These are phyloP conservation scores for Pugionium dolabratum DNA, from an alignment of 345 rosid genomes.

Conservation along the genomic window DNA sequence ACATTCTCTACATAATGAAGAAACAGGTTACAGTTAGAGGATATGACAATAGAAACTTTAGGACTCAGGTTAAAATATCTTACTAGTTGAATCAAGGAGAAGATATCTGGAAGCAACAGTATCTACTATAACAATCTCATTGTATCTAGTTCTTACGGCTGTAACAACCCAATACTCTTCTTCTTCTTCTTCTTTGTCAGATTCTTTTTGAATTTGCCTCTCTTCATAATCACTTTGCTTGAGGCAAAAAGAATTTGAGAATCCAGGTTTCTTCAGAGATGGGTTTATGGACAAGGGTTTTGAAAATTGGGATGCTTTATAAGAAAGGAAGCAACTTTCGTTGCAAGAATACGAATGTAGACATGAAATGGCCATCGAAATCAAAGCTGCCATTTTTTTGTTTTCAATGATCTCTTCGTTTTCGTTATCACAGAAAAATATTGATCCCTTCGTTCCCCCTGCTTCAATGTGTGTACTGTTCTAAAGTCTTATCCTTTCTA, in stretches of 20 bases:
- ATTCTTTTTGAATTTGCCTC: slow-evolving; percentile 12
- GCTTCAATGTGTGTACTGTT: no score
- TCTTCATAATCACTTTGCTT: slow-evolving; percentile 18
- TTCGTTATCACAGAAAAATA: no score
- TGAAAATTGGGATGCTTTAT: slow-evolving; percentile 15
- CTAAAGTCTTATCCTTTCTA: no score
- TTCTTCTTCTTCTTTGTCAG: slow-evolving; percentile 32
- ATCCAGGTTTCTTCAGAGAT: slow-evolving; percentile 30
- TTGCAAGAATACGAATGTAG: slow-evolving; percentile 14
- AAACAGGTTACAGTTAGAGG: slow-evolving; percentile 12
- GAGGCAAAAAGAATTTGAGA: slow-evolving; percentile 34
- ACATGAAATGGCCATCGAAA: slow-evolving; percentile 26
- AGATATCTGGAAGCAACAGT: slow-evolving; percentile 61
- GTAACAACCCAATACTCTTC: slow-evolving; percentile 57
- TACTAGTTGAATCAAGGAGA: slow-evolving; percentile 80
- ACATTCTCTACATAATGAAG: slow-evolving; percentile 54
- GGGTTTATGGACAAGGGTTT: slow-evolving; percentile 29
- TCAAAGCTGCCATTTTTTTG: slow-evolving; percentile 39
- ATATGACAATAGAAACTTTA: neutral
- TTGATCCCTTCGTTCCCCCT: no score
- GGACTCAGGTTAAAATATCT: neutral
- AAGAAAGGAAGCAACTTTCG: slow-evolving; percentile 30
- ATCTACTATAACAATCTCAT: slow-evolving; percentile 75
- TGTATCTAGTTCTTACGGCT: slow-evolving; percentile 58
- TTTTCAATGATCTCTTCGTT: neutral